Conservation (phyloP, 768 basidiomycete species). For the Cystobasidium onofrii region DNA sequence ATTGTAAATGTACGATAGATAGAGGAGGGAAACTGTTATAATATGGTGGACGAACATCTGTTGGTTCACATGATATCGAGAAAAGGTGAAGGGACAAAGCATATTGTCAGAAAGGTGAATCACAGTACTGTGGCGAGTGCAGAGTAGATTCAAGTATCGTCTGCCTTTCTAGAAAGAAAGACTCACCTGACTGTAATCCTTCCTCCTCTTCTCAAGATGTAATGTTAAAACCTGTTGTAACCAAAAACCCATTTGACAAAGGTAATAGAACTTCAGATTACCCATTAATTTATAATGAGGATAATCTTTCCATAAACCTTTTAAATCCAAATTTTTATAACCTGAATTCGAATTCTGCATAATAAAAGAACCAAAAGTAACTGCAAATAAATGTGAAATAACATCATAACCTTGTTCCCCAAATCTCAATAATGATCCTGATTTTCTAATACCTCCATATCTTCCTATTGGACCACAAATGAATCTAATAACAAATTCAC, state of each 20-base stretch:
- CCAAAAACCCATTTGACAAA: slow-evolving; percentile 53
- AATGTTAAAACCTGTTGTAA: slow-evolving; percentile 82
- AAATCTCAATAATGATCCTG: slow-evolving; percentile 59
- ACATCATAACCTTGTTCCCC: slow-evolving; percentile 91
- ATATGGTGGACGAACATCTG: slow-evolving; percentile 73
- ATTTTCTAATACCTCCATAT: slow-evolving; percentile 58
- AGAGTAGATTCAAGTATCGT: no score
- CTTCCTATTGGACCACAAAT: slow-evolving; percentile 73
- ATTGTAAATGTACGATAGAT: slow-evolving; percentile 67
- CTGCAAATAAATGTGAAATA: slow-evolving; percentile 58
- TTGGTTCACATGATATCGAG: no score
- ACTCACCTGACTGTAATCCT: slow-evolving; percentile 85
- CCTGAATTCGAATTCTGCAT: slow-evolving; percentile 4
- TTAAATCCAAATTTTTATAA: slow-evolving; percentile 50
- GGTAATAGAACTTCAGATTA: slow-evolving; percentile 49
- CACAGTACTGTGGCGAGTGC: no score
- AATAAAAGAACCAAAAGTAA: neutral
- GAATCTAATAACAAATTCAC: slow-evolving; percentile 66
- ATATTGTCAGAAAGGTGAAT: no score
- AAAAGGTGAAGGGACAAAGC: no score
- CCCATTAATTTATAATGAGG: slow-evolving; percentile 73
- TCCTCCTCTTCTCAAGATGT: slow-evolving; percentile 81
- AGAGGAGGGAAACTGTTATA: slow-evolving; percentile 72
- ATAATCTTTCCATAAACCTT: slow-evolving; percentile 66
- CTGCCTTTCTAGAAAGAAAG: neutral